Base-by-base conservation (phyloP, 2,329 filamentous ascomycete genomes). In the Ophiognomonia clavigignenti-juglandacearum region DNA sequence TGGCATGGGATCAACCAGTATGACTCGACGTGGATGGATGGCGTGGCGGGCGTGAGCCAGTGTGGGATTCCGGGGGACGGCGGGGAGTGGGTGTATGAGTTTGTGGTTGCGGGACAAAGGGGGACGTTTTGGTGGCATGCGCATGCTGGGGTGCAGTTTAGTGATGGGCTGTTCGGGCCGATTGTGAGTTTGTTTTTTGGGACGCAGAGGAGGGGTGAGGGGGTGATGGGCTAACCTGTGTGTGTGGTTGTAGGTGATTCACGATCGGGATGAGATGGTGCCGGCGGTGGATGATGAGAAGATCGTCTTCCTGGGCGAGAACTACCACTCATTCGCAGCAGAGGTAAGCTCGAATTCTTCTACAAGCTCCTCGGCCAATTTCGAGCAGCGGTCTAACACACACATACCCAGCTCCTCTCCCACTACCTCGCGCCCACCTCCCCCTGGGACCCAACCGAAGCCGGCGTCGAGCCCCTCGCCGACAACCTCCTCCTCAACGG, bases 1-100 rank as follows among this genome's bases (percentile, higher is more conserved):
- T 88, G 82, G 66, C 84, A 88, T 57, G 84, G 84, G 16, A 69
- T 87, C 52, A 79, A 77, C 55, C 82, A 85, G 63, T 77, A 76
- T 53, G 77, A 77, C 29, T 78, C 78, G 0, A 80, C 73, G 18
- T 73, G 78, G 52, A 84, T 86, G 79, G 84, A 88, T 56, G 84
- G 84, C 3, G 74, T 82, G 2, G 65, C 72, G 0, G 77, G 75
- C 31, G 73, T 85, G 8, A 79, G 74, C 1, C 83, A 84, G 56
- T 83, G 79, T 54, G 69, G 69, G 1, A 78, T 86, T 16, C 69
- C 74, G 2, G 72, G 81, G 0, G 80, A 78, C 0, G 60, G 64
- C 1, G 20, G 19, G 8, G 73, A 64, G 2, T 78, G 82, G 49
- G 78, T 72, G 3, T 85, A 85, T 58, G 77, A 81, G 45, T 85